Percentiles rank a stretch among this genome's conserved stretches.
Conservation (phyloP, 176 grass and related monocot genomes). For the Avena insularis region DNA sequence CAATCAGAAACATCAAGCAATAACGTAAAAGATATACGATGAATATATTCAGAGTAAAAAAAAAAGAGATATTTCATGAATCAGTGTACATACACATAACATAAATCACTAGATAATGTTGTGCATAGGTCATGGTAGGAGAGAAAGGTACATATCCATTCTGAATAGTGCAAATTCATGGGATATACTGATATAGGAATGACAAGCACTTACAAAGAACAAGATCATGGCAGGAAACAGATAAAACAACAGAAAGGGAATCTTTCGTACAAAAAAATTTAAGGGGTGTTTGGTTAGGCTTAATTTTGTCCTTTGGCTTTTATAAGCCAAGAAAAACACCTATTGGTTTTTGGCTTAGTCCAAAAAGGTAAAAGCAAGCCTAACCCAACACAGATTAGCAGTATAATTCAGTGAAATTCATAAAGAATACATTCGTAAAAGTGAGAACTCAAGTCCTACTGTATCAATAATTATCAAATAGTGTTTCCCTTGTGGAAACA, state of each 20-base stretch:
- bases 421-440: not conserved
- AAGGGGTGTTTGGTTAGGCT: too few species aligned
- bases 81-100: constrained; percentile 14
- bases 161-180: too few species aligned
- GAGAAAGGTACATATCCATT: not conserved
- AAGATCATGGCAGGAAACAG: not conserved
- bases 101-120: not conserved
- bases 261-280: not conserved
- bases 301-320: too few species aligned
- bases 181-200: not conserved
- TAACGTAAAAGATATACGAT: constrained; percentile 23
- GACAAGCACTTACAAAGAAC: constrained; percentile 14
- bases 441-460: not conserved
- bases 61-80: constrained; percentile 36
- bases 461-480: not conserved
- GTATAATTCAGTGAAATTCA: constrained; percentile 13
- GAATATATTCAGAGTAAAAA: constrained; percentile 22
- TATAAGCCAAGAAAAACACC: too few species aligned
- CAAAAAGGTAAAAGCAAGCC: too few species aligned
- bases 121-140: not conserved
- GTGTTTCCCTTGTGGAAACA: not conserved
- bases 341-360: too few species aligned
- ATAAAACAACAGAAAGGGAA: constrained; percentile 18
- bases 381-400: not conserved
- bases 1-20: constrained; percentile 30